Base-by-base conservation (phyloP, 768 basidiomycete species). In the Gymnopilus junonius region DNA sequence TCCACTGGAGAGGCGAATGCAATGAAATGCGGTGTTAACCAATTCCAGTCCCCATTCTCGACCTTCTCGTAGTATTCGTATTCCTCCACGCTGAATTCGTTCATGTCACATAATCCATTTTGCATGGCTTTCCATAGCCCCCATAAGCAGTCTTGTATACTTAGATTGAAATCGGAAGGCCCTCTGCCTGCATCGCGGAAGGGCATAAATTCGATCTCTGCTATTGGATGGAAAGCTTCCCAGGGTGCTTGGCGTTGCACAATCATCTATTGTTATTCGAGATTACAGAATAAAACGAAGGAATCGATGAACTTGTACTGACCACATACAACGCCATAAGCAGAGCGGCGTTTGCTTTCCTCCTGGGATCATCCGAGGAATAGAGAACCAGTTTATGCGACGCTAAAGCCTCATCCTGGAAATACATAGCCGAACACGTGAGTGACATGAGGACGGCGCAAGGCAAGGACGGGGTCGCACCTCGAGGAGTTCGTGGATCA, bases 31-130 rank as follows among this genome's bases (percentile, higher is more conserved):
- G 93, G 93, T 0, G 93, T 94, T 76, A 95, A 83, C 93, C 93
- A 96, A 71, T 97, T 97, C 92, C 94, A 95, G 74, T 96, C 95
- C 14, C 93, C 92, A 71, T 95, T 94, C 76, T 95, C 94, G 43
- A 96, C 95, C 76, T 95, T 95, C 74, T 98, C 96, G 74, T 95
- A 97, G 73, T 81, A 91, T 75, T 95, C 94, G 73, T 99, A 98
- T 65, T 96, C 95, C 64, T 92, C 91, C 46, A 95, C 87, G 71
- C 88, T 92, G 76, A 99, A 98, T 67, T 93, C 92, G 73, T 94
- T 93, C 84, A 97, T 90, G 69, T 98, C 97, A 76, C 93, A 94
- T 0, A 99, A 82, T 12, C 91, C 89, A 64, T 96, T 92, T 77
- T 97, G 91, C 84, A 93, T 92, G 0, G 90, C 91, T 73, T 94